Conservation (phyloP, 192 early-diverging fungal genomes). For the Linnemannia hyalina region DNA sequence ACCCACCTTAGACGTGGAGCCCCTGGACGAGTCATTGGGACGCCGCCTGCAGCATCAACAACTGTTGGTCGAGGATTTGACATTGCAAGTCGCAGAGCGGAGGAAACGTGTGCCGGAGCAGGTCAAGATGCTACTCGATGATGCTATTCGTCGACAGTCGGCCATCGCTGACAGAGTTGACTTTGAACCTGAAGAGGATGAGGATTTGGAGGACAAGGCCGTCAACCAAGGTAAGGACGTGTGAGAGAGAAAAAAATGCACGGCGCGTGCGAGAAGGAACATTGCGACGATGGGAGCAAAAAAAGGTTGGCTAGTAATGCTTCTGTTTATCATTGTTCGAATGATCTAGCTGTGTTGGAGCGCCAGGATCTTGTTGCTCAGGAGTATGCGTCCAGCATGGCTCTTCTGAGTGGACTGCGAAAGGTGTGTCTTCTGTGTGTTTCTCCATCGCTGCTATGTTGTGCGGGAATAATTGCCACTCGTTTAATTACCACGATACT, state of each 20-base stretch:
- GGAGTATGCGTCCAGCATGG: slow-evolving; percentile 40
- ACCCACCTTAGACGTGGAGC: slow-evolving; percentile 44
- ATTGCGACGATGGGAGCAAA: background rate
- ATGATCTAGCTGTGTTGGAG: slow-evolving; percentile 10
- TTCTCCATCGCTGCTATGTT: background rate
- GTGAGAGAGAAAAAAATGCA: background rate
- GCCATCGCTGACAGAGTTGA: slow-evolving; percentile 51
- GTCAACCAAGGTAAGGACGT: background rate
- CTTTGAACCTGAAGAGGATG: slow-evolving; percentile 37
- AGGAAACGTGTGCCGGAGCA: slow-evolving; percentile 60
- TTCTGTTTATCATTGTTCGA: background rate
- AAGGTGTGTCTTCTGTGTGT: slow-evolving; percentile 21
- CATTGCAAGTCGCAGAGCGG: slow-evolving; percentile 50
- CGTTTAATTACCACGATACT: background rate
- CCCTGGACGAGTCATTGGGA: slow-evolving; percentile 52
- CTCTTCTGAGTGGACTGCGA: slow-evolving; percentile 26
- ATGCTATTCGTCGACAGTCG: slow-evolving; percentile 55
- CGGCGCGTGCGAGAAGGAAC: background rate
- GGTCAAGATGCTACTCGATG: slow-evolving; percentile 58
- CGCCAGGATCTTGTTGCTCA: slow-evolving; percentile 36
- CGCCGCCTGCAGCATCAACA: slow-evolving; percentile 43
- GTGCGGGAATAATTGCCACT: background rate
- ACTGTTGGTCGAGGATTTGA: slow-evolving; percentile 47
- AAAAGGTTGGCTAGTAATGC: background rate
- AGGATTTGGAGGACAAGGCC: background rate